phyloP scores from a whole-genome alignment of 2,329 filamentous ascomycete species.

The Pseudocercospora musae region DNA sequence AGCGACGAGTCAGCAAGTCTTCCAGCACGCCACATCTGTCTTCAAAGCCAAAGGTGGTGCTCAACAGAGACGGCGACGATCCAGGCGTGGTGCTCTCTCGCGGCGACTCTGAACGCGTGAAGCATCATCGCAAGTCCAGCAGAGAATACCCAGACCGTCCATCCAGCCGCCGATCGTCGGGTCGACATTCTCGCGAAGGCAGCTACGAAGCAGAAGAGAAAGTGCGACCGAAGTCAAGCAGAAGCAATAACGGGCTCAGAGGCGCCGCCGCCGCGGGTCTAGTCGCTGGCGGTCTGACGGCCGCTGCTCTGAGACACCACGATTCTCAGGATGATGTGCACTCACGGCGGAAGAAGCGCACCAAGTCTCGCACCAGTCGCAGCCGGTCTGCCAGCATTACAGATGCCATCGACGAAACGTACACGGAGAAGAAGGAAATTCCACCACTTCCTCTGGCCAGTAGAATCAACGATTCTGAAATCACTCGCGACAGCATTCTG shows the following conservation, averaged over 20 bases:
- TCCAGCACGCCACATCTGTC: conserved; percentile 59
- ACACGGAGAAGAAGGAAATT: conserved; percentile 45
- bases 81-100: conserved; percentile 55
- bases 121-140: conserved; percentile 54
- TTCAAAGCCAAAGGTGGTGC: conserved; percentile 58
- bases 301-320: conserved; percentile 61
- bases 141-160: conserved; percentile 38
- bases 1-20: conserved; percentile 57
- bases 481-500: conserved; percentile 82
- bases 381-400: conserved; percentile 52
- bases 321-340: conserved; percentile 59
- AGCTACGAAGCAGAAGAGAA: conserved; percentile 47
- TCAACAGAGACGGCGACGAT: conserved; percentile 58
- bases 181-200: conserved; percentile 24
- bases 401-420: conserved; percentile 53
- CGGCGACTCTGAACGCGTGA: conserved; percentile 53
- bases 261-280: conserved; percentile 55
- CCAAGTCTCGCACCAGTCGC: conserved; percentile 48
- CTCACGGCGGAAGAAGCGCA: conserved; percentile 46
- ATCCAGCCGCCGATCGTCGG: conserved; percentile 30
- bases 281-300: conserved; percentile 54
- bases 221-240: conserved; percentile 53
- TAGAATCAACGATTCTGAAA: conserved; percentile 77
- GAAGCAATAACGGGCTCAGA: conserved; percentile 42
- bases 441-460: conserved; percentile 87